Base-by-base conservation (phyloP, 1,284 basidiomycete genomes). In the Spongispora temasekensis region DNA sequence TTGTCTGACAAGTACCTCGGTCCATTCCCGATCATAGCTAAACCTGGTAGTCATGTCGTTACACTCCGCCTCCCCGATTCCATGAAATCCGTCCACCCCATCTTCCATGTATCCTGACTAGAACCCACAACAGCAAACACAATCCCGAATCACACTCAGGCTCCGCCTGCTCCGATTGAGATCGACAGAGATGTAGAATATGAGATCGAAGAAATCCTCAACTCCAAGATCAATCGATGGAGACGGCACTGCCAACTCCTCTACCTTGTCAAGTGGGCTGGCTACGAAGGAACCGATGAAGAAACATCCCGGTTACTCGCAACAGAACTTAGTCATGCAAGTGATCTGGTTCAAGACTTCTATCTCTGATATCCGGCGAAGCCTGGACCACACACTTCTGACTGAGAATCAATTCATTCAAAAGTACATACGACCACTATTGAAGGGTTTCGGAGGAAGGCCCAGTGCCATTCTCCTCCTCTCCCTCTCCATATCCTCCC, bases 1-100 rank as follows among this genome's bases (percentile, higher is more conserved):
- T 62, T 76, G 17, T 66, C 69, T 23, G 52, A 64, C 25, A 64
- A 61, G 17, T 58, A 57, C 27, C 46, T 68, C 4, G 71, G 74
- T 7, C 75, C 70, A 1, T 76, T 64, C 60, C 55, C 40, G 5
- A 60, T 76, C 30, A 57, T 57, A 13, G 27, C 37, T 21, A 3
- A 55, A 21, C 25, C 31, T 19, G 37, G 53, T 31, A 42, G 6
- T 21, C 27, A 42, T 30, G 28, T 40, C 4, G 17, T 55, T 23
- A 55, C 17, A 8, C 37, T 42, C 27, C 13, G 8, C 2, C 31
- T 58, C 28, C 50, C 56, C 15, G 28, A 53, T 27, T 46, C 40
- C 6, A 46, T 53, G 30, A 44, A 46, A 12, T 44, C 40, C 17
- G 35, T 58, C 9, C 51, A 58, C 17, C 56, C n/a, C 30, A 9